Conservation (phyloP, 495 filamentous ascomycete genomes). For the Penicillium dipodomyicola region DNA sequence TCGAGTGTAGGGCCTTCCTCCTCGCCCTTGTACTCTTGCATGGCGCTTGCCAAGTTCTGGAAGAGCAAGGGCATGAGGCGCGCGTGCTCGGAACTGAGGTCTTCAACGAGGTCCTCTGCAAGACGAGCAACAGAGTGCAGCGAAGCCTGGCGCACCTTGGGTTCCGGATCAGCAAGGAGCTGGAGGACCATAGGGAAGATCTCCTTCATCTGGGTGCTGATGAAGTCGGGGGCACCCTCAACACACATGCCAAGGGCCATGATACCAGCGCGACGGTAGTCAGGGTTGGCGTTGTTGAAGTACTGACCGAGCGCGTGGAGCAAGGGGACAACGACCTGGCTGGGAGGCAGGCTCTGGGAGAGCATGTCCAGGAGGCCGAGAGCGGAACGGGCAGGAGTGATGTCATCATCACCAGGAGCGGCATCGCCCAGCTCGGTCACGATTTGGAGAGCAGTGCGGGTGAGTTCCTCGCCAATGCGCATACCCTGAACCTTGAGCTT, state of each 20-base stretch:
- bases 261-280: conserved; percentile 84
- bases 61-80: conserved; percentile 78
- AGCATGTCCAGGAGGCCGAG: conserved; percentile 86
- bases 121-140: conserved; percentile 82
- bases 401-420: conserved; percentile 73
- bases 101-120: conserved; percentile 89
- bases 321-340: conserved; percentile 90
- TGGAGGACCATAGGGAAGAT: conserved; percentile 84
- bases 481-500: conserved; percentile 93
- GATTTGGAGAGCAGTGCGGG: conserved; percentile 78
- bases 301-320: conserved; percentile 81
- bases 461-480: conserved; percentile 78
- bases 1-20: conserved; percentile 61
- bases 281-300: conserved; percentile 66
- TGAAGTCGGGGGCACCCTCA: conserved; percentile 94
- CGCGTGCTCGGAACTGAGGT: conserved; percentile 78
- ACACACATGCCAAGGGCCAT: conserved; percentile 90
- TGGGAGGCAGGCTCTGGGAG: conserved; percentile 80
- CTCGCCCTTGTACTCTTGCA: conserved; percentile 61
- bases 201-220: conserved; percentile 80
- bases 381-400: conserved; percentile 84
- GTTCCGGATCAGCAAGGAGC: conserved; percentile 77
- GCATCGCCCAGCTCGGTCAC: conserved; percentile 80
- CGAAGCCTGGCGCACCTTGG: conserved; percentile 80
- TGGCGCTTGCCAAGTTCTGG: conserved; percentile 81